These are phyloP conservation scores for Avicennia marina DNA, from an alignment of 257 asterid species.

Conservation along the genomic window DNA sequence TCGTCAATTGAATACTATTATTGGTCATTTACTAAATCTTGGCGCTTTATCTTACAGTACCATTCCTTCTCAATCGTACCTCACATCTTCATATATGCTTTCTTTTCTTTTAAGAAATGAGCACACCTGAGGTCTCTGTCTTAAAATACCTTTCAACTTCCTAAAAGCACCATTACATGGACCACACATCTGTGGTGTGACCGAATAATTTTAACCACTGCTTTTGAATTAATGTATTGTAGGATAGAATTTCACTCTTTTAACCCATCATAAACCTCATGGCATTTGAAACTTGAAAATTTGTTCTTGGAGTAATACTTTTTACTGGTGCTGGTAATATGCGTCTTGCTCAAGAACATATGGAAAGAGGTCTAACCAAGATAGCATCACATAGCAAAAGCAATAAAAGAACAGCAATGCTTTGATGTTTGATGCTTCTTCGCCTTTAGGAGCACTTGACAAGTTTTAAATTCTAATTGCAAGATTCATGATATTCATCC, in stretches of 20 bases:
- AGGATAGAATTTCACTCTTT: neutral
- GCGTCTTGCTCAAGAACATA: slow-evolving; percentile 4
- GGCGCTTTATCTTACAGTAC: neutral
- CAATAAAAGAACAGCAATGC: slow-evolving; percentile 4
- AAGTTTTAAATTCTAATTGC: slow-evolving; percentile 14
- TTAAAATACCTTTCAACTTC: neutral
- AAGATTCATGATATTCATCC: slow-evolving; percentile 12
- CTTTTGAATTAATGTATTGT: slow-evolving; percentile 7
- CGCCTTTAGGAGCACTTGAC: slow-evolving; percentile 18
- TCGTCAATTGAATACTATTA: neutral
- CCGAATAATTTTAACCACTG: neutral
- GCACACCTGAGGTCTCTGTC: neutral
- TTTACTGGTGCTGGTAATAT: slow-evolving; percentile 9
- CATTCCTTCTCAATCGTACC: too few species aligned
- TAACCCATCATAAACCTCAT: neutral
- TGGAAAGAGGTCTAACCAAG: neutral
- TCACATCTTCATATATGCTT: neutral
- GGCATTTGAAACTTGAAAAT: neutral
- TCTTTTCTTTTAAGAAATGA: neutral
- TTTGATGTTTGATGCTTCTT: slow-evolving; percentile 8
- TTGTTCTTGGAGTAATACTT: neutral
- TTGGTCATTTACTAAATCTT: neutral
- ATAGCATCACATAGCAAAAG: slow-evolving; percentile 7
- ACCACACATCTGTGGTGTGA: neutral
- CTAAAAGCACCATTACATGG: neutral